Evolutionary conservation across 805 yeast species (phyloP).

Genomic region (Cyberlindnera xylosilytica): DNA sequence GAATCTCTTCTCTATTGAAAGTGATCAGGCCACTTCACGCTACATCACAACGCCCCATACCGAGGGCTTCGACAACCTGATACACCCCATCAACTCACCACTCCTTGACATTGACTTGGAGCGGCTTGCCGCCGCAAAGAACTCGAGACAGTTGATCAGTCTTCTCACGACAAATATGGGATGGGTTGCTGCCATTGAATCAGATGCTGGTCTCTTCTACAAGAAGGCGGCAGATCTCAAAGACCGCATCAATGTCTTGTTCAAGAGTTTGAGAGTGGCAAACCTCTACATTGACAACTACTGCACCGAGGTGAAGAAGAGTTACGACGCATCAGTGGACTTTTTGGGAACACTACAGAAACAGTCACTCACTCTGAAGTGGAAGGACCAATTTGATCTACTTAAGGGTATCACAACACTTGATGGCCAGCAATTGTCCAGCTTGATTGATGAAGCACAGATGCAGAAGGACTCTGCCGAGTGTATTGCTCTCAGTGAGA

Average conservation of each 20-base stretch:
- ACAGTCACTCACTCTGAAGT: conserved; percentile 35
- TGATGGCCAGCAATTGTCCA: conserved; percentile 12
- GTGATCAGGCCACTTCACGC: conserved; percentile 22
- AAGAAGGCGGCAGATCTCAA: conserved; percentile 30
- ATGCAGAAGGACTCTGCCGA: conserved; percentile 30
- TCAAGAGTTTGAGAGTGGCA: conserved; percentile 45
- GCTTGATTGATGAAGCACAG: conserved; percentile 11
- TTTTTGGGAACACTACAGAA: conserved; percentile 37
- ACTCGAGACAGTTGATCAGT: conserved; percentile 26
- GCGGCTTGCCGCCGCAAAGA: conserved; percentile 15
- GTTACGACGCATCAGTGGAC: conserved; percentile 36
- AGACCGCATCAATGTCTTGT: conserved; percentile 37
- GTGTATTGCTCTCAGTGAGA: conserved; percentile 19
- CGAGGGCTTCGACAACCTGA: conserved; percentile 15
- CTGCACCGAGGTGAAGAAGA: conserved; percentile 46
- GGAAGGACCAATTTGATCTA: conserved; percentile 16
- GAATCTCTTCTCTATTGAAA: conserved; percentile 43
- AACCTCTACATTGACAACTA: conserved; percentile 48
- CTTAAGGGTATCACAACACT: conserved; percentile 12
- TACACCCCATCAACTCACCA: conserved; percentile 38
- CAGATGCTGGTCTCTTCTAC: conserved; percentile 36
- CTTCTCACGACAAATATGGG: conserved; percentile 44
- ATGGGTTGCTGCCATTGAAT: conserved; percentile 47
- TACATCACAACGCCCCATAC: conserved; percentile 5
- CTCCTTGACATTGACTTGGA: conserved; percentile 28